These are phyloP conservation scores for Hamigera avellanea DNA, from an alignment of 495 filamentous ascomycete genomes.

Conservation along the genomic window DNA sequence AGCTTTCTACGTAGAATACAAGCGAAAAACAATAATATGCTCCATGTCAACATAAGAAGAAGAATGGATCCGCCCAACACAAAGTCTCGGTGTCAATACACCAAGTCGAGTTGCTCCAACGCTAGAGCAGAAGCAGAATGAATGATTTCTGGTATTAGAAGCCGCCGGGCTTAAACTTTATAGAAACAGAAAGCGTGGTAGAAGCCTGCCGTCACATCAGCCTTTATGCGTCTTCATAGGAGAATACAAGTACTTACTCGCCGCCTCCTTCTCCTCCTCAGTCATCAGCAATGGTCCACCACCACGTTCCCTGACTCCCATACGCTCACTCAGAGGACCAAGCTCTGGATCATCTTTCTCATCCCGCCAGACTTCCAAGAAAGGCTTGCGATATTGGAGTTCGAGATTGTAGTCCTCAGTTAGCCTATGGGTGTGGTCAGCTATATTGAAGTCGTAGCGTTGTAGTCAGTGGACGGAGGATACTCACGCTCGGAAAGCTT, in stretches of 20 bases:
- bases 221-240: not conserved
- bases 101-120: no score
- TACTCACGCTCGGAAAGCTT: constrained; percentile 72
- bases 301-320: constrained; percentile 72
- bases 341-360: constrained; percentile 73
- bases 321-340: constrained; percentile 77
- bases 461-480: not conserved
- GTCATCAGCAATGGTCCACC: constrained; percentile 57
- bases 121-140: no score
- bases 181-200: constrained; percentile 93
- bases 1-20: no score
- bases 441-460: no score
- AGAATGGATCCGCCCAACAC: no score
- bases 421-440: constrained; percentile 32
- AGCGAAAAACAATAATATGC: no score
- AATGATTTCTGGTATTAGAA: no score
- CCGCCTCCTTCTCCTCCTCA: constrained; percentile 79
- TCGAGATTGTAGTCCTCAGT: constrained; percentile 96
- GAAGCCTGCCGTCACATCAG: constrained; percentile 40
- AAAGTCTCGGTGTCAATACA: no score
- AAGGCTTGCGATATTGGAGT: constrained; percentile 79
- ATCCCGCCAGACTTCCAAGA: constrained; percentile 80
- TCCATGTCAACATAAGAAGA: no score
- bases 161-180: constrained; percentile 63
- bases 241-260: constrained; percentile 34